Evolutionary conservation across 352 stramenopile species (phyloP).

Genomic region (Pythium grandisporangium): DNA sequence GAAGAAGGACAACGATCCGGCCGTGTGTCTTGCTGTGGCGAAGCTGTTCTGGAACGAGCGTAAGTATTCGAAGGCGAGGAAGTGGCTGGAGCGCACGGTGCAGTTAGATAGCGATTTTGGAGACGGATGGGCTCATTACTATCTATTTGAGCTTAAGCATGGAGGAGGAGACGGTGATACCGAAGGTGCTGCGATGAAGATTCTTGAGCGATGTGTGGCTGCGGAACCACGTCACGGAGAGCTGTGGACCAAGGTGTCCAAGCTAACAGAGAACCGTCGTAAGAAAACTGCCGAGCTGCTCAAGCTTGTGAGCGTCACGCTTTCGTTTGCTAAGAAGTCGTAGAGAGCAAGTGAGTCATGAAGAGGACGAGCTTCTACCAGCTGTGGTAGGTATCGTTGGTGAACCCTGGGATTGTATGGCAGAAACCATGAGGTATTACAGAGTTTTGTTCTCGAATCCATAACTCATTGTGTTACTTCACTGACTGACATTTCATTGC

Average conservation of each 20-base stretch:
- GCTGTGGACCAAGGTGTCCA: slow-evolving; percentile 90
- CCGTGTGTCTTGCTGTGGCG: slow-evolving; percentile 95
- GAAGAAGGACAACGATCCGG: slow-evolving; percentile 95
- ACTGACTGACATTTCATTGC: background rate
- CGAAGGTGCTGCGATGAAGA: slow-evolving; percentile 80
- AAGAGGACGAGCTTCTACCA: background rate
- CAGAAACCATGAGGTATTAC: background rate
- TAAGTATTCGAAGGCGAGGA: slow-evolving; percentile 94
- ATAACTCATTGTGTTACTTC: no score
- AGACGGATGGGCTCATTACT: slow-evolving; percentile 97
- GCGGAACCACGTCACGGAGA: slow-evolving; percentile 94
- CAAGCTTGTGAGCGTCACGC: slow-evolving; percentile 71
- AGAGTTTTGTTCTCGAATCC: no score
- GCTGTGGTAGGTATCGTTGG: background rate
- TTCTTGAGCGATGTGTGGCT: slow-evolving; percentile 79
- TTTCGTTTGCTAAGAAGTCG: slow-evolving; percentile 39
- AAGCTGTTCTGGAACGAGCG: slow-evolving; percentile 95
- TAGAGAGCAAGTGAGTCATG: background rate
- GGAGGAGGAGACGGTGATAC: slow-evolving; percentile 61
- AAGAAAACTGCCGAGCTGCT: slow-evolving; percentile 65
- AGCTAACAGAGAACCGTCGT: slow-evolving; percentile 87
- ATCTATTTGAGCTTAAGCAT: slow-evolving; percentile 94
- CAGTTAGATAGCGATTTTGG: slow-evolving; percentile 93
- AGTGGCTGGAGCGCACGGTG: slow-evolving; percentile 97
- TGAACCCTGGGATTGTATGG: background rate